These are phyloP conservation scores for Aspergillus sp. DNA, from an alignment of 2,329 filamentous ascomycete genomes.

Conservation along the genomic window DNA sequence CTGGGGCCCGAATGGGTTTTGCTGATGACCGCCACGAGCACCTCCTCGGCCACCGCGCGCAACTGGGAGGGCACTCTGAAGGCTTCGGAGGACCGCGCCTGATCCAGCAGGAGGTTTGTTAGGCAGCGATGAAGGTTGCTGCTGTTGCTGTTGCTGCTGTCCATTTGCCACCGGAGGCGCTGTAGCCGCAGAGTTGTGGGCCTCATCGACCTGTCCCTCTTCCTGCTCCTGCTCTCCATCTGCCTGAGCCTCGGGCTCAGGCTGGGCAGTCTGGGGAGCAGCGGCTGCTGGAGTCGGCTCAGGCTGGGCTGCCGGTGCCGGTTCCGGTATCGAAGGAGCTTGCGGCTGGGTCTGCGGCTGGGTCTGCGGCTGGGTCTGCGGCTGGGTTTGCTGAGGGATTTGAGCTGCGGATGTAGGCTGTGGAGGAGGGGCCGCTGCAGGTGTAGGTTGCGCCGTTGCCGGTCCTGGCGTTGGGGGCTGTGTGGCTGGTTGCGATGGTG, in stretches of 20 bases:
- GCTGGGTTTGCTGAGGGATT: slow-evolving; percentile 9
- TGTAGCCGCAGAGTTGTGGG: slow-evolving; percentile 11
- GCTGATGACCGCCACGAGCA: slow-evolving; percentile 38
- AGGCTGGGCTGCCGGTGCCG: background rate
- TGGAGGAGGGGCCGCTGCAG: slow-evolving; percentile 11
- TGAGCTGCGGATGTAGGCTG: slow-evolving; percentile 4
- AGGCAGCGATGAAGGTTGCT: slow-evolving; percentile 27
- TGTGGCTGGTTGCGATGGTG: slow-evolving; percentile 21
- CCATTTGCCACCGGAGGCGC: slow-evolving; percentile 15
- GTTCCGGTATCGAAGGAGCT: background rate
- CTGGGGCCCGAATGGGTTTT: slow-evolving; percentile 31
- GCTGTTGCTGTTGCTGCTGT: slow-evolving; percentile 28
- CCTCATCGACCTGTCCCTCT: slow-evolving; percentile 17
- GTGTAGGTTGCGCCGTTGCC: slow-evolving; percentile 9
- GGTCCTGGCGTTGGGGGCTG: slow-evolving; percentile 17
- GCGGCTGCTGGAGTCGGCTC: background rate
- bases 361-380: background rate
- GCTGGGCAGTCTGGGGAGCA: slow-evolving; percentile 6
- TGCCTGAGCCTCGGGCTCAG: slow-evolving; percentile 14
- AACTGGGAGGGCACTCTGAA: slow-evolving; percentile 47
- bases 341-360: slow-evolving; percentile 1
- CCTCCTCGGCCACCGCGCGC: slow-evolving; percentile 43
- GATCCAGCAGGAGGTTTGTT: slow-evolving; percentile 37
- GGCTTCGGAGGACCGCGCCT: slow-evolving; percentile 41
- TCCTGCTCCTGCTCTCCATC: slow-evolving; percentile 17